Conservation (phyloP, 2,329 filamentous ascomycete species). For the Aspergillus phoenicis region DNA sequence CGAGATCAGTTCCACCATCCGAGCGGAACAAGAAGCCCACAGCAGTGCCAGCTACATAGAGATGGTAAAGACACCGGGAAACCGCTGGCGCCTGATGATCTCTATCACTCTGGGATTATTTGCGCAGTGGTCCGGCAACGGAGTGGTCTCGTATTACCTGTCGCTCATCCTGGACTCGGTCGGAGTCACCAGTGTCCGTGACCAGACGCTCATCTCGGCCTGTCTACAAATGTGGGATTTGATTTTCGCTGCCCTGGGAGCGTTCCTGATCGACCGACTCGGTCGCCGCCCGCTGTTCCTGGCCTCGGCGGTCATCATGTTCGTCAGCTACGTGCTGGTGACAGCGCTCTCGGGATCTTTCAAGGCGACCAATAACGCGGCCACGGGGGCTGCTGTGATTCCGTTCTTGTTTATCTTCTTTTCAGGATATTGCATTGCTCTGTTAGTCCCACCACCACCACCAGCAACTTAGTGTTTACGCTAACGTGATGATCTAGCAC, state of each 20-base stretch:
- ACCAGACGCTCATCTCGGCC: slow-evolving; percentile 22
- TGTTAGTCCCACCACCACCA: slow-evolving; percentile 16
- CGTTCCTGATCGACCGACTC: slow-evolving; percentile 21
- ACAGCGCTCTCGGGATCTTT: slow-evolving; percentile 31
- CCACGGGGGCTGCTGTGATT: slow-evolving; percentile 30
- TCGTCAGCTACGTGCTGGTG: slow-evolving; percentile 22
- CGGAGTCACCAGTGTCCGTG: slow-evolving; percentile 21
- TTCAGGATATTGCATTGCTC: slow-evolving; percentile 28
- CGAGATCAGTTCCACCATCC: slow-evolving; percentile 23
- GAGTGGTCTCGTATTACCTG: slow-evolving; percentile 27
- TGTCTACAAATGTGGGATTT: slow-evolving; percentile 30
- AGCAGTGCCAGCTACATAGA: slow-evolving; percentile 20
- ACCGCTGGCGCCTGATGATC: slow-evolving; percentile 19
- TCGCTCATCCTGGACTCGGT: slow-evolving; percentile 21
- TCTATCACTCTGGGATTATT: slow-evolving; percentile 18
- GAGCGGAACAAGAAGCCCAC: slow-evolving; percentile 18
- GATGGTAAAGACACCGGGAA: slow-evolving; percentile 20
- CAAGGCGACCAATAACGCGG: slow-evolving; percentile 9
- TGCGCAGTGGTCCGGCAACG: slow-evolving; percentile 32
- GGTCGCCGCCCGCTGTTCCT: slow-evolving; percentile 27
- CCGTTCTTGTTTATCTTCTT: slow-evolving; percentile 34
- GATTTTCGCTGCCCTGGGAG: slow-evolving; percentile 21
- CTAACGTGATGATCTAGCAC: slow-evolving; percentile 15
- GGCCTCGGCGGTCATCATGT: slow-evolving; percentile 23
- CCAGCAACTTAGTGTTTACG: not conserved